A percentile compares a stretch with the other conserved stretches of the same genome.
Evolutionary conservation across 2,329 filamentous ascomycete species (phyloP).

Genomic region (Arachnopeziza araneosa): DNA sequence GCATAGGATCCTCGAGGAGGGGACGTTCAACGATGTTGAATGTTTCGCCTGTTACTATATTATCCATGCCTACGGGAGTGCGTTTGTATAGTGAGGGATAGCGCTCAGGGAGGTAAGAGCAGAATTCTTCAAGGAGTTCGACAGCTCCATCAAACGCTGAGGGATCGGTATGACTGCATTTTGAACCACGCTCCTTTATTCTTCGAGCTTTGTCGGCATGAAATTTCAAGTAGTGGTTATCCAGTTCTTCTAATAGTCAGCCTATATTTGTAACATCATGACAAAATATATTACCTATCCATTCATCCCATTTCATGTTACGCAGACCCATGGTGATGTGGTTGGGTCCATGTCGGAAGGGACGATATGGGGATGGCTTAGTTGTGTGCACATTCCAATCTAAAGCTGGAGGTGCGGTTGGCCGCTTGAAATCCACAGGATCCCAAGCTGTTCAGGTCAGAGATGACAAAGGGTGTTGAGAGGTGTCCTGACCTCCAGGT

Average conservation of each 20-base stretch:
- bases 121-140: slow-evolving; percentile 71
- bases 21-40: slow-evolving; percentile 63
- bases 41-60: slow-evolving; percentile 63
- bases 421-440: slow-evolving; percentile 28
- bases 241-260: slow-evolving; percentile 52
- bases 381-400: slow-evolving; percentile 29
- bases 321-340: slow-evolving; percentile 32
- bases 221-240: slow-evolving; percentile 69
- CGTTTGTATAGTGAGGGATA: slow-evolving; percentile 67
- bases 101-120: slow-evolving; percentile 63
- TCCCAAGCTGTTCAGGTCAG: slow-evolving; percentile 27
- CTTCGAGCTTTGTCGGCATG: slow-evolving; percentile 66
- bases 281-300: slow-evolving; percentile 26
- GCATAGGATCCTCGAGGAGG: slow-evolving; percentile 72
- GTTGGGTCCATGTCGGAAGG: slow-evolving; percentile 30
- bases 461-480: background rate
- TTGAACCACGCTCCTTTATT: slow-evolving; percentile 59
- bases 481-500: slow-evolving; percentile 24
- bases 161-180: slow-evolving; percentile 64
- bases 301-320: slow-evolving; percentile 32
- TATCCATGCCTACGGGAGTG: slow-evolving; percentile 61
- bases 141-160: slow-evolving; percentile 66
- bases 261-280: background rate
- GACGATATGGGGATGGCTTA: slow-evolving; percentile 30
- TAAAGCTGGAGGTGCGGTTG: slow-evolving; percentile 22